Evolutionary conservation across 2,329 filamentous ascomycete genomes (phyloP), one percentile per base, ranked within the genome.

Genomic region (Cytospora paraplurivora): DNA sequence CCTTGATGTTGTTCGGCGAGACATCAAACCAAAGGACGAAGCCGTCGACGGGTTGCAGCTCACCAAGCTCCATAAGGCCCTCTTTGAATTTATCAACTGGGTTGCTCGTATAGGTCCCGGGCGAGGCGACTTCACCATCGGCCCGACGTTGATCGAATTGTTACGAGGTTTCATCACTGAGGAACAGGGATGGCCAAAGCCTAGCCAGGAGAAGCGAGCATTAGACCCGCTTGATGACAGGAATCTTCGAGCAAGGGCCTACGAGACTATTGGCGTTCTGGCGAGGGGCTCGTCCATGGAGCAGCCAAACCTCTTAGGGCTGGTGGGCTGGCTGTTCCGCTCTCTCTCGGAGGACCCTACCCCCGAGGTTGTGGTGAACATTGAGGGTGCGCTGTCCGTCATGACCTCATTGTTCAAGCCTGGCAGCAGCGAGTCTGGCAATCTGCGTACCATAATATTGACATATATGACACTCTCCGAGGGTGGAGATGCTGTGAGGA

Each of bases 21-120:
- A 76, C 77, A 93, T 75, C 72, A 59, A 59, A 33, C 57, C 56
- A 33, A 59, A 37, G 17, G 56, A 63, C 8, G 64, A 47, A 19
- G 62, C 76, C 68, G 79, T 81, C 11, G 84, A 82, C 37, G 87
- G 88, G 0, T 80, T 94, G 8, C 93, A 97, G 75, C 87, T 87
- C 1, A 84, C 86, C 1, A 96, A 95, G 73, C 83, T 97, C 11
- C 86, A 93, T 68, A 88, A 87, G 53, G 91, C 93, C 0, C 82
- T 97, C 4, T 95, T 98, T 70, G 86, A 89, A 47, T 96, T 94
- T 69, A 85, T 96, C 62, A 91, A 92, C 58, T 98, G 93, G 86
- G 87, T 95, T 12, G 91, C 93, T 11, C 86, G 89, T 37, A 87
- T 92, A 69, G 91, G 89, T 8, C 83, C 87, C 0, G 74, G 76